phyloP scores from a whole-genome alignment of 192 early-diverging fungal species.

The Umbelopsis ramanniana region DNA sequence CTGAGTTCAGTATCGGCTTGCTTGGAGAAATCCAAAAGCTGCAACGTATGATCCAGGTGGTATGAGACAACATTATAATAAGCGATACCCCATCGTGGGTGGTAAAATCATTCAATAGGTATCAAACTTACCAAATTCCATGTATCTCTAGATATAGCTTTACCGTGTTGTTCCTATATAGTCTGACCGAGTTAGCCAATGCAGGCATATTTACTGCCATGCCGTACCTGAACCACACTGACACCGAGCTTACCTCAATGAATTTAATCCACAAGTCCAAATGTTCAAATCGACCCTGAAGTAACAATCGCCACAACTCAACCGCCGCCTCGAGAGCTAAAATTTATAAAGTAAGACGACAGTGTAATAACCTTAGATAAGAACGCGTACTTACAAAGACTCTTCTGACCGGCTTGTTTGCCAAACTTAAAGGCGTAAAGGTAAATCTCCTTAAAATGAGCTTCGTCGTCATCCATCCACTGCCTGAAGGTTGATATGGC shows the following conservation, averaged over 20 bases:
- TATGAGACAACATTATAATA: background rate
- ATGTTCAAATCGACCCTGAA: slow-evolving; percentile 60
- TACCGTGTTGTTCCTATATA: slow-evolving; percentile 69
- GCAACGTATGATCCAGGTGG: background rate
- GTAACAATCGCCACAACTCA: slow-evolving; percentile 74
- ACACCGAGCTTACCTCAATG: slow-evolving; percentile 46
- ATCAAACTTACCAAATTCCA: slow-evolving; percentile 73
- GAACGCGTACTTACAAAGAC: slow-evolving; percentile 55
- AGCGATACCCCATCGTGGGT: background rate
- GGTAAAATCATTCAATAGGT: no score
- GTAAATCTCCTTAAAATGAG: slow-evolving; percentile 72
- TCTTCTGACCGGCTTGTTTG: slow-evolving; percentile 70
- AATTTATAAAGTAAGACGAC: background rate
- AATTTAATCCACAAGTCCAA: slow-evolving; percentile 75
- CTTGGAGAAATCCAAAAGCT: slow-evolving; percentile 78
- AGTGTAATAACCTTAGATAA: background rate
- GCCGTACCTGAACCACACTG: background rate
- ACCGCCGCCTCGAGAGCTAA: slow-evolving; percentile 75
- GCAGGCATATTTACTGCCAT: background rate
- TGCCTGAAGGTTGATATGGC: slow-evolving; percentile 51
- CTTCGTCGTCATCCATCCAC: slow-evolving; percentile 57
- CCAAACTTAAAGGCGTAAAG: slow-evolving; percentile 81
- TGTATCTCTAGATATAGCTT: slow-evolving; percentile 82
- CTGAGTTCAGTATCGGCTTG: slow-evolving; percentile 63
- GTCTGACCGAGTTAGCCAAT: background rate